Evolutionary conservation across 1,284 basidiomycete species (phyloP).

Genomic region (Xerocomus nothofagi): DNA sequence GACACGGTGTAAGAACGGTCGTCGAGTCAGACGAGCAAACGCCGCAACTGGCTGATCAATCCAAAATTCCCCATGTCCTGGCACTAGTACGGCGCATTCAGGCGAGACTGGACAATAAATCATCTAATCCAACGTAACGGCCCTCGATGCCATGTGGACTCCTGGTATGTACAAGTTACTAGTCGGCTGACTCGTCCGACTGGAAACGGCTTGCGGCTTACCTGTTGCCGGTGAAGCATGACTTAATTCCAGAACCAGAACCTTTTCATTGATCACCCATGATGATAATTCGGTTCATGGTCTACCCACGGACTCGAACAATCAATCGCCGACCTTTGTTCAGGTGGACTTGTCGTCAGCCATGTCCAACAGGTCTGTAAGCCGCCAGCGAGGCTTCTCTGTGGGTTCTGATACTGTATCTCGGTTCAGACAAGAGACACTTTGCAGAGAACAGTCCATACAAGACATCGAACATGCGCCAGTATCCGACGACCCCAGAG

Average conservation of each 20-base stretch:
- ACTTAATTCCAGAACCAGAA: background rate
- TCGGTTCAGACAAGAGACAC: background rate
- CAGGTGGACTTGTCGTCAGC: background rate
- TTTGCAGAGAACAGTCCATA: background rate
- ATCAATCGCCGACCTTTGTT: constrained; percentile 2
- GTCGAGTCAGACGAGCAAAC: background rate
- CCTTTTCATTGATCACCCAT: background rate
- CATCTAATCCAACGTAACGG: background rate
- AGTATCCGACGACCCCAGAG: constrained; percentile 77
- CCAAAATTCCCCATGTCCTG: background rate
- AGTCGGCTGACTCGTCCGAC: background rate
- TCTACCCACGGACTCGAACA: constrained; percentile 3
- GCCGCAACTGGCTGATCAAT: background rate
- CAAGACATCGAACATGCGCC: constrained; percentile 62
- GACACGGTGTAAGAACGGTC: too few species aligned
- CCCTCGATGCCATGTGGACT: background rate
- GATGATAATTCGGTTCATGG: background rate
- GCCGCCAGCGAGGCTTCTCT: background rate
- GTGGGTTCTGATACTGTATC: background rate
- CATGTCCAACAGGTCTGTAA: constrained; percentile 21
- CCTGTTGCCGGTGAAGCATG: constrained; percentile 9
- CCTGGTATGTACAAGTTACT: background rate
- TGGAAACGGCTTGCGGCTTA: background rate
- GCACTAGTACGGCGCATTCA: background rate
- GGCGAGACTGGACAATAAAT: too few species aligned